Conservation (phyloP, 148 eudicot species). For the Simmondsia chinensis region DNA sequence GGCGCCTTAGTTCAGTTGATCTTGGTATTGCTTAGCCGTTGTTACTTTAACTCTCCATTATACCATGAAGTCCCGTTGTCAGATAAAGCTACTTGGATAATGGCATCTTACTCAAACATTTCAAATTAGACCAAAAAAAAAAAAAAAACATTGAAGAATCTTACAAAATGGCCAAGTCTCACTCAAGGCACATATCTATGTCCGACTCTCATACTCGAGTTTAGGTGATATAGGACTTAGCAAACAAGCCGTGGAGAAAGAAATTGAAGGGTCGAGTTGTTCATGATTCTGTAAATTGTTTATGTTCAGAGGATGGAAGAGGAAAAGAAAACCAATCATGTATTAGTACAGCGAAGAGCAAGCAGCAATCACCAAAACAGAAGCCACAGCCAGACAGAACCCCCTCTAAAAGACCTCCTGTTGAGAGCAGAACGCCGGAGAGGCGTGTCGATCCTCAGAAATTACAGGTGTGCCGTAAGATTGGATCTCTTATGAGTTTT, state of each 20-base stretch:
- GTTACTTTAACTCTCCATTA: background rate
- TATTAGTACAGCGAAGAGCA: constrained; percentile 16
- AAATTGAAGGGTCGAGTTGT: too few species aligned
- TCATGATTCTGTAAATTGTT: background rate
- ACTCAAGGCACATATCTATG: too few species aligned
- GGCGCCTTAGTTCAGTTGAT: too few species aligned
- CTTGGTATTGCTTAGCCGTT: too few species aligned
- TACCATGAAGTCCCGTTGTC: too few species aligned
- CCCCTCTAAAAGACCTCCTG: constrained; percentile 26
- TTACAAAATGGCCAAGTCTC: too few species aligned
- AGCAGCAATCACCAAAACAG: constrained; percentile 22
- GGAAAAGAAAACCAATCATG: constrained; percentile 37
- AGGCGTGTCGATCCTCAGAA: constrained; percentile 24
- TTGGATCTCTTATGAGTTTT: background rate
- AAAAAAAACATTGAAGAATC: too few species aligned
- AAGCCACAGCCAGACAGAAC: constrained; percentile 24
- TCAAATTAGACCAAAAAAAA: too few species aligned
- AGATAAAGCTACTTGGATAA: too few species aligned
- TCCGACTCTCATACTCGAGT: too few species aligned
- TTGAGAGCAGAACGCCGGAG: constrained; percentile 25
- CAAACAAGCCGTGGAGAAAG: background rate
- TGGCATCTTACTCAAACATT: too few species aligned
- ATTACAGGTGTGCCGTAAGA: constrained; percentile 19
- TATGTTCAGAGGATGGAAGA: constrained; percentile 22
- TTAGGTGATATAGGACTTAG: background rate